Percentiles rank a stretch among this genome's conserved stretches.
These are phyloP conservation scores for Alternaria ventricosa DNA, from an alignment of 2,329 filamentous ascomycete species.

Conservation along the genomic window DNA sequence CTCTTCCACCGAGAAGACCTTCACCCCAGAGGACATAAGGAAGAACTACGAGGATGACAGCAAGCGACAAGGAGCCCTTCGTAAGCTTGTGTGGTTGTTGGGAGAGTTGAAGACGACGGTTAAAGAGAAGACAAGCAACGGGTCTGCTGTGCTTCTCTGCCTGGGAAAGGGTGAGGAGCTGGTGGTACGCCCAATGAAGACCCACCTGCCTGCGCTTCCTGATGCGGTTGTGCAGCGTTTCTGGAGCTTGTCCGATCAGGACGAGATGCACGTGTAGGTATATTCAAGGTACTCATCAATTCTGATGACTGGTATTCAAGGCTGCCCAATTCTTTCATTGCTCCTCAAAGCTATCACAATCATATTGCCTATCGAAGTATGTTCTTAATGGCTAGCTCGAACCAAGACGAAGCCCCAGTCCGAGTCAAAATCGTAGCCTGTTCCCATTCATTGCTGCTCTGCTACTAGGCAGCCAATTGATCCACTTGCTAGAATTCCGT, in stretches of 20 bases:
- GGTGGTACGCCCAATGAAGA: not conserved
- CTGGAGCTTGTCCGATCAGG: not conserved
- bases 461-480: not conserved
- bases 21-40: not conserved
- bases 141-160: not conserved
- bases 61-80: not conserved
- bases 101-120: not conserved
- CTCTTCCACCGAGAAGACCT: not conserved
- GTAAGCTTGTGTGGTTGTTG: not conserved
- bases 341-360: not conserved
- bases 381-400: not conserved
- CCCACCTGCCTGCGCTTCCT: not conserved
- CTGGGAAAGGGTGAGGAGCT: not conserved
- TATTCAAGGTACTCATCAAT: too few species aligned
- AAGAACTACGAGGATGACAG: not conserved
- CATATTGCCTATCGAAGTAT: not conserved
- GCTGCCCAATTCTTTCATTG: not conserved
- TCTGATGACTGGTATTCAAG: too few species aligned
- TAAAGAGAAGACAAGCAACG: not conserved
- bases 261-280: too few species aligned
- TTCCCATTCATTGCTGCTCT: not conserved
- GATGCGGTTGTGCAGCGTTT: not conserved
- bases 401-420: not conserved
- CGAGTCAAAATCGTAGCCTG: not conserved
- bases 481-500: not conserved